Evolutionary conservation across 768 basidiomycete genomes (phyloP).

Genomic region (Leucocoprinus birnbaumii): DNA sequence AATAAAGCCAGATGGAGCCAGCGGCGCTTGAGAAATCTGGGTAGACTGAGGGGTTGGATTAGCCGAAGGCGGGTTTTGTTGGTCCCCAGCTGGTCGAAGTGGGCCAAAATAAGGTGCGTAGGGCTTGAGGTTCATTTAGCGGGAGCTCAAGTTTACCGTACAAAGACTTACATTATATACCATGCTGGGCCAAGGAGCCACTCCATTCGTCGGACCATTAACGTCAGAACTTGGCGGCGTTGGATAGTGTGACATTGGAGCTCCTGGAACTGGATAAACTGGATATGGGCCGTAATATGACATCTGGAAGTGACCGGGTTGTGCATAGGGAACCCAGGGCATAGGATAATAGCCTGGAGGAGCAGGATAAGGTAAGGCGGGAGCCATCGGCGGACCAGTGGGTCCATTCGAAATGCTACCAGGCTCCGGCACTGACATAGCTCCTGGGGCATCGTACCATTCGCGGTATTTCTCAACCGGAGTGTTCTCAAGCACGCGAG

Average conservation of each 20-base stretch:
- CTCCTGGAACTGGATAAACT: slow-evolving; percentile 36
- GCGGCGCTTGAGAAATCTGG: slow-evolving; percentile 44
- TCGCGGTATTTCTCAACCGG: slow-evolving; percentile 10
- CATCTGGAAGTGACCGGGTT: slow-evolving; percentile 48
- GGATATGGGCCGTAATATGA: slow-evolving; percentile 47
- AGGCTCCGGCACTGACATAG: neutral
- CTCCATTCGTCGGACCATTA: slow-evolving; percentile 27
- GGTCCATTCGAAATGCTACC: neutral
- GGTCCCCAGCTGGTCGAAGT: slow-evolving; percentile 18
- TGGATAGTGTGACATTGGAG: slow-evolving; percentile 22
- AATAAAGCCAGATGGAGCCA: slow-evolving; percentile 65
- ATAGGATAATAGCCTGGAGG: slow-evolving; percentile 36
- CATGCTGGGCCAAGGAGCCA: slow-evolving; percentile 34
- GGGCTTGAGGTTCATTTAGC: slow-evolving; percentile 28
- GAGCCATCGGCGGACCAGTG: neutral
- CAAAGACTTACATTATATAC: slow-evolving; percentile 44
- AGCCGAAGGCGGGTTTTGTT: slow-evolving; percentile 23
- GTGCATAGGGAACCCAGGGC: slow-evolving; percentile 54
- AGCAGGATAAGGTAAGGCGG: slow-evolving; percentile 30
- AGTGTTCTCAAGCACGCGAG: neutral
- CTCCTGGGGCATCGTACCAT: slow-evolving; percentile 13
- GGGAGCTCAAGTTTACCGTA: neutral
- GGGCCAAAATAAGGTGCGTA: slow-evolving; percentile 48
- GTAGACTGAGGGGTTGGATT: slow-evolving; percentile 26
- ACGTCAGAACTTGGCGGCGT: slow-evolving; percentile 36